Evolutionary conservation across 2,329 filamentous ascomycete genomes (phyloP).

Genomic region (Sclerotinia trifoliorum): DNA sequence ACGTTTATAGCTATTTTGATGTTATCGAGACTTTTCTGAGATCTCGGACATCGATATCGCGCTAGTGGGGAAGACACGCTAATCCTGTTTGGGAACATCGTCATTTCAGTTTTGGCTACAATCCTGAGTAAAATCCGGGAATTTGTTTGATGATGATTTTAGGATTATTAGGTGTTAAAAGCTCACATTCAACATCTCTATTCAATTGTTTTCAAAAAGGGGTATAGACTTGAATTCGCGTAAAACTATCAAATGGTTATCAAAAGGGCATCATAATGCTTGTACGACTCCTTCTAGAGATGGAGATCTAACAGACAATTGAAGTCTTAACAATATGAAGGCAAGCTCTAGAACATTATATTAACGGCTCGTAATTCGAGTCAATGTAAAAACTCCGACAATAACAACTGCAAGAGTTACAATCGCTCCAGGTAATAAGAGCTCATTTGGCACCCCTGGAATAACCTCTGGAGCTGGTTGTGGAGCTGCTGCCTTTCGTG

Average conservation of each 20-base stretch:
- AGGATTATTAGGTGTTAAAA: too few species aligned
- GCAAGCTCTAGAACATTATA: constrained; percentile 23
- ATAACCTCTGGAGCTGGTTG: constrained; percentile 66
- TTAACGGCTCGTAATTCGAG: constrained; percentile 58
- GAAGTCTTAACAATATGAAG: constrained; percentile 26
- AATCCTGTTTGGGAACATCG: constrained; percentile 22
- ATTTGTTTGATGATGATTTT: background rate
- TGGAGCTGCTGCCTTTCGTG: constrained; percentile 40
- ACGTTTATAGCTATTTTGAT: constrained; percentile 13
- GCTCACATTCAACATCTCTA: background rate
- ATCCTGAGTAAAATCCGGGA: background rate
- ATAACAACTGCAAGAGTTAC: constrained; percentile 95
- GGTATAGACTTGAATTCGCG: constrained; percentile 23
- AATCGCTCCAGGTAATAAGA: constrained; percentile 89
- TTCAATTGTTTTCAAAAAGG: constrained; percentile 9
- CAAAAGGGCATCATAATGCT: constrained; percentile 20
- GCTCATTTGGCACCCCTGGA: constrained; percentile 87
- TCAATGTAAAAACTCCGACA: constrained; percentile 86
- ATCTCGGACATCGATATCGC: constrained; percentile 26
- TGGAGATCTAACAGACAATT: constrained; percentile 21
- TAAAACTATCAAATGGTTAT: constrained; percentile 23
- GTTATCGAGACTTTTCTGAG: constrained; percentile 34
- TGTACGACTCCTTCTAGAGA: constrained; percentile 16
- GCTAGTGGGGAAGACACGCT: constrained; percentile 26
- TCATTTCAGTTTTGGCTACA: background rate